Base-by-base conservation (phyloP, 176 grass and related monocot genomes). In the Rhynchospora pubera region DNA sequence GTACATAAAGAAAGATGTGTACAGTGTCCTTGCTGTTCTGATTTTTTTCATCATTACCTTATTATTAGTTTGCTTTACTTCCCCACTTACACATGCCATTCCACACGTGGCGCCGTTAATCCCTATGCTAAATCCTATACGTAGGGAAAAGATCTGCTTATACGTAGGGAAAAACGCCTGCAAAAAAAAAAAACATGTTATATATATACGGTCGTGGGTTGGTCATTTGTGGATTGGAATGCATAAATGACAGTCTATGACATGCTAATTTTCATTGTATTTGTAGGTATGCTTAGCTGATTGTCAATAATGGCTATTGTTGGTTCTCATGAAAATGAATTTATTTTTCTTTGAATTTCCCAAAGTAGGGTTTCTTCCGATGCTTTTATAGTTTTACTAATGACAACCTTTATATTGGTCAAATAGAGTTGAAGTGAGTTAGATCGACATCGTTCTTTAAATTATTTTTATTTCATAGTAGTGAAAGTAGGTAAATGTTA, bases 41-140 rank as follows among this genome's bases (percentile, higher is more conserved):
- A 71, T 81, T 47, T n/a, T n/a, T 66, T 52, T 81, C 89, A 89
- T 87, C 83, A 89, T 93, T 91, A 87, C 90, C 75, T 86, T 75
- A 60, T 89, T 83, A 91, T 92, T 92, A 87, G 86, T 78, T 32
- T 34, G 32, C 32, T 18, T 59, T 22, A 55, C 44, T 85, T 60
- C 22, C 58, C 12, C 44, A 13, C 57, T 80, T 61, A 26, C 85
- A 91, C 85, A 79, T 87, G 88, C 88, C 88, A 81, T 65, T 12
- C 79, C 79, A 64, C 79, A 82, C 79, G 79, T 82, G 79, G 6
- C 16, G 42, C 79, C 66, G 61, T 82, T 62, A 15, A 82, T 14
- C 58, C 61, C 79, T 19, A 44, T 50, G 28, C 2, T 47, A 55
- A 62, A 16, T 57, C 47, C 50, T 78, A 78, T 78, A 58, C 53